phyloP scores from a whole-genome alignment of 495 filamentous ascomycete species.

The Bacidia rubella region DNA sequence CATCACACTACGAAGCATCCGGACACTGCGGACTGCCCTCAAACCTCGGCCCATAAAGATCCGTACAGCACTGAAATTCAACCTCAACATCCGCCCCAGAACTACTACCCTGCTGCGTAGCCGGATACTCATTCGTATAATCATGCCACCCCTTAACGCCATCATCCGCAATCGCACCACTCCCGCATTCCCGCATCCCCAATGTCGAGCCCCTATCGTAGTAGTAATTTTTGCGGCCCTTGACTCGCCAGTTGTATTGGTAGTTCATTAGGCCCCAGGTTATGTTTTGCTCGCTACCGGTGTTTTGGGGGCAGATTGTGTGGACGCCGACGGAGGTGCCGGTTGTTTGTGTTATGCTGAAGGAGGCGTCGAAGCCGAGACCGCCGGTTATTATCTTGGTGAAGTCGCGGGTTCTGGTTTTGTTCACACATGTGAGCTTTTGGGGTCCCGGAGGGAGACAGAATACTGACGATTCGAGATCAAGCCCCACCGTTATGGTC shows the following conservation, averaged over 20 bases:
- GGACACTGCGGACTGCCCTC: background rate
- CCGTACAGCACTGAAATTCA: conserved; percentile 1
- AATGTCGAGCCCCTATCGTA: background rate
- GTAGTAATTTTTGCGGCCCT: conserved; percentile 3
- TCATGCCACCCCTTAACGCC: background rate
- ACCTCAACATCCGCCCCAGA: background rate
- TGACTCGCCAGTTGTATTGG: conserved; percentile 6
- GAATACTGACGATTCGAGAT: background rate
- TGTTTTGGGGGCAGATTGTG: conserved; percentile 5
- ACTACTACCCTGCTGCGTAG: background rate
- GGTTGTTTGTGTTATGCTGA: conserved; percentile 3
- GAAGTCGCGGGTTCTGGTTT: conserved; percentile 1
- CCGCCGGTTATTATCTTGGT: conserved; percentile 8
- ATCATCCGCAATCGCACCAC: background rate
- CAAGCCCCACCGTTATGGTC: background rate
- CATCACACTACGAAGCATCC: conserved; percentile 1
- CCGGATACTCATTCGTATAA: conserved; percentile 1
- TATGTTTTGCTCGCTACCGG: conserved; percentile 2
- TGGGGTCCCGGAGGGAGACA: background rate
- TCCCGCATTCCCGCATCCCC: background rate
- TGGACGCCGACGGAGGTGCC: background rate
- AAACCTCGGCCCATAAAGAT: background rate
- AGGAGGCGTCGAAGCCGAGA: conserved; percentile 4
- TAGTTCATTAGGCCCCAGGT: conserved; percentile 8
- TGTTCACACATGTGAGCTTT: background rate